Evolutionary conservation across 345 rosid species (phyloP).

Genomic region (Brassica napus): DNA sequence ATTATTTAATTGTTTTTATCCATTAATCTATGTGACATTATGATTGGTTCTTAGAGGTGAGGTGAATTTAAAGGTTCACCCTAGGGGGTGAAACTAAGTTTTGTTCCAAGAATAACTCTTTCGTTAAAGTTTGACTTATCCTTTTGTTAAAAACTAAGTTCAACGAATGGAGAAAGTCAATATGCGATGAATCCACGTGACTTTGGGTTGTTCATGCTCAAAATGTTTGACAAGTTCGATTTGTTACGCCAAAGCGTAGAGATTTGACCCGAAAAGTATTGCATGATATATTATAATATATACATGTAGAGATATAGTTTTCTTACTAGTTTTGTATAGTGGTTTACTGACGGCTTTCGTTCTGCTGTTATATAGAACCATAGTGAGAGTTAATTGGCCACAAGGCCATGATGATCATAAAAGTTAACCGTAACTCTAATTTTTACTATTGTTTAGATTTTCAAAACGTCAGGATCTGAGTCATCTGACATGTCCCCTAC

Average conservation of each 20-base stretch:
- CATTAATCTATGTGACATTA: too few species aligned
- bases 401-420: not conserved
- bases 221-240: slow-evolving; percentile 21
- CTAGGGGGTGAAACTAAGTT: too few species aligned
- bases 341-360: slow-evolving; percentile 42
- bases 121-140: slow-evolving; percentile 9
- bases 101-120: too few species aligned
- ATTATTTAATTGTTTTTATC: too few species aligned
- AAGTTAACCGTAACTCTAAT: not conserved
- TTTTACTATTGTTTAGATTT: not conserved
- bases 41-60: too few species aligned
- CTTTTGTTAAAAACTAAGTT: not conserved
- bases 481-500: slow-evolving; percentile 3
- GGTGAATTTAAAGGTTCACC: too few species aligned
- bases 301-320: not conserved
- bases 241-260: slow-evolving; percentile 19
- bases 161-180: slow-evolving; percentile 20
- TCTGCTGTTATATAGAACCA: not conserved
- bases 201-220: slow-evolving; percentile 7
- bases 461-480: slow-evolving; percentile 23
- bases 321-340: not conserved
- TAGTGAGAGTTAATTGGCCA: not conserved
- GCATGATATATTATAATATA: not conserved
- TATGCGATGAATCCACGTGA: not conserved
- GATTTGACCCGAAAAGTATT: slow-evolving; percentile 4